Evolutionary conservation across 805 yeast genomes (phyloP).

Genomic region (Cyberlindnera saturnus): DNA sequence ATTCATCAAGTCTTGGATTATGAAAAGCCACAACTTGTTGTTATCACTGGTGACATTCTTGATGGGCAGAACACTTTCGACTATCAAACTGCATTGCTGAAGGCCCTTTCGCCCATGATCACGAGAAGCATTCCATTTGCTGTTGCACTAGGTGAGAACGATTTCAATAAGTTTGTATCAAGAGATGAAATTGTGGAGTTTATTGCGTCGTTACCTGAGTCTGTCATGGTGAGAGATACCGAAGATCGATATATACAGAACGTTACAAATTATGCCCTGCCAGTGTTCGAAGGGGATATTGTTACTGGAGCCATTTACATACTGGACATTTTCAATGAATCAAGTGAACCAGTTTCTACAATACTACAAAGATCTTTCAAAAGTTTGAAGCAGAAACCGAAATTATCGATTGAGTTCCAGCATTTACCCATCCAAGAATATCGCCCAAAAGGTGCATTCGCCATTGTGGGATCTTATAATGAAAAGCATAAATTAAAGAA

Average conservation of each 20-base stretch:
- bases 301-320: conserved; percentile 40
- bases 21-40: conserved; percentile 58
- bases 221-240: conserved; percentile 23
- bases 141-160: conserved; percentile 54
- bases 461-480: conserved; percentile 33
- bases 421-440: conserved; percentile 64
- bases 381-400: conserved; percentile 19
- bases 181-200: conserved; percentile 40
- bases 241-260: conserved; percentile 27
- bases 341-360: conserved; percentile 20
- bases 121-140: conserved; percentile 53
- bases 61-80: conserved; percentile 55
- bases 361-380: conserved; percentile 27
- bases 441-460: conserved; percentile 31
- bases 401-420: conserved; percentile 54
- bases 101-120: conserved; percentile 51
- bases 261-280: conserved; percentile 42
- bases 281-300: conserved; percentile 28
- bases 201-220: conserved; percentile 43
- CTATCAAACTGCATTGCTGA: conserved; percentile 53
- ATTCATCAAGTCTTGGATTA: conserved; percentile 43
- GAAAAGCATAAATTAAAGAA: conserved; percentile 34
- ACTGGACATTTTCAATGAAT: conserved; percentile 49
- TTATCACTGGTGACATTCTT: conserved; percentile 59
- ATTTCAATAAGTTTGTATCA: conserved; percentile 44